A percentile compares a stretch with the other conserved stretches of the same genome.
Conservation (phyloP, 768 basidiomycete genomes). For the Russula ochroleuca region DNA sequence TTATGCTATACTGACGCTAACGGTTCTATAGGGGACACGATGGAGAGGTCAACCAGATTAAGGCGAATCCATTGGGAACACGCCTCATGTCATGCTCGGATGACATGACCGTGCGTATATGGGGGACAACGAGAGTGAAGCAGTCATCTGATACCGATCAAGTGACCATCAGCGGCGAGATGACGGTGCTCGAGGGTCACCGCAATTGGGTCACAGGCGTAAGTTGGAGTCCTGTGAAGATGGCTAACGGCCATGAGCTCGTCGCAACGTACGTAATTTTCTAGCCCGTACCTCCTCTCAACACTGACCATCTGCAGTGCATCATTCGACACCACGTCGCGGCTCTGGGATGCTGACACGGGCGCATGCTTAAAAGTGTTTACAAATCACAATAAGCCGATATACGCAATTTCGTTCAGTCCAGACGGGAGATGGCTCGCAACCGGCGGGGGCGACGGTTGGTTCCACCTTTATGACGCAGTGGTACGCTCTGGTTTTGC, state of each 20-base stretch:
- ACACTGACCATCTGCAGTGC: conserved; percentile 42
- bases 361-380: conserved; percentile 73
- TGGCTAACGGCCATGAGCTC: conserved; percentile 51
- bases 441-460: conserved; percentile 77
- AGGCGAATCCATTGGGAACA: conserved; percentile 60
- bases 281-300: conserved; percentile 4
- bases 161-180: conserved; percentile 32
- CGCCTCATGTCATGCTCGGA: conserved; percentile 79
- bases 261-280: conserved; percentile 58
- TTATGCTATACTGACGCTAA: neutral
- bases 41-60: conserved; percentile 75
- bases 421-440: conserved; percentile 68
- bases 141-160: conserved; percentile 30
- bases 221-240: conserved; percentile 59
- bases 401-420: conserved; percentile 73
- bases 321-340: conserved; percentile 76
- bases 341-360: conserved; percentile 77
- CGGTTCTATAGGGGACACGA: conserved; percentile 54
- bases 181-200: conserved; percentile 57
- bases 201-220: conserved; percentile 59
- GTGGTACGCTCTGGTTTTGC: conserved; percentile 42
- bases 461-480: conserved; percentile 65
- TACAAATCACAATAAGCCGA: conserved; percentile 61
- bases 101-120: conserved; percentile 72
- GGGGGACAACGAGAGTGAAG: conserved; percentile 54